Percentiles rank a stretch among this genome's conserved stretches.
Evolutionary conservation across 2,329 filamentous ascomycete genomes (phyloP).

Genomic region (Fusarium sp.): DNA sequence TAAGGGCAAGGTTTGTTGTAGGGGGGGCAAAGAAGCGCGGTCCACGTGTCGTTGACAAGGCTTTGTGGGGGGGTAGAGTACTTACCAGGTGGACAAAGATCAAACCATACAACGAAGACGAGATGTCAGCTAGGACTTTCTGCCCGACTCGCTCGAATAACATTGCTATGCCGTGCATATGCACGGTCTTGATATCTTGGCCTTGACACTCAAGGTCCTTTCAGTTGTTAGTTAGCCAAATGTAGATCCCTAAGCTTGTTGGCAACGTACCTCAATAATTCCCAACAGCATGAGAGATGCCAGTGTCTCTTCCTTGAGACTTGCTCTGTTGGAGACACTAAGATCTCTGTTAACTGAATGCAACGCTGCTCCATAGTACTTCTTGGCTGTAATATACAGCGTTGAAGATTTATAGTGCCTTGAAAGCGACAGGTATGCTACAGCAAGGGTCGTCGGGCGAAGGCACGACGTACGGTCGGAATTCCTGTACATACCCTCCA

Average conservation of each 20-base stretch:
- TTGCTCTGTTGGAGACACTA: neutral
- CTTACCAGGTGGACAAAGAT: conserved; percentile 27
- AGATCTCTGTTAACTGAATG: conserved; percentile 24
- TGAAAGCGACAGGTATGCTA: conserved; percentile 25
- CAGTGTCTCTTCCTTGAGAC: conserved; percentile 27
- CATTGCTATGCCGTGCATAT: conserved; percentile 25
- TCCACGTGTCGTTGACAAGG: no score
- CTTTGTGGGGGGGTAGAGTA: no score
- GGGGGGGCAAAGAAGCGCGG: no score
- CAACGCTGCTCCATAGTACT: conserved; percentile 20
- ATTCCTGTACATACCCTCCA: conserved; percentile 14
- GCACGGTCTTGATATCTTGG: conserved; percentile 16
- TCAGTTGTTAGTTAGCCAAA: conserved; percentile 7
- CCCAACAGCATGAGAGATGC: conserved; percentile 28
- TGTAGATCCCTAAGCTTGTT: neutral
- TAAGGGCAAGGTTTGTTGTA: neutral
- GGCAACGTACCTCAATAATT: conserved; percentile 17
- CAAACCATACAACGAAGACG: conserved; percentile 8
- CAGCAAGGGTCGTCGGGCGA: conserved; percentile 16
- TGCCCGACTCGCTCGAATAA: conserved; percentile 23
- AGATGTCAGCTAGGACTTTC: conserved; percentile 5
- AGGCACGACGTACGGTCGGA: conserved; percentile 15
- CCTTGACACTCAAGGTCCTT: conserved; percentile 35
- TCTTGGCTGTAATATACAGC: conserved; percentile 12
- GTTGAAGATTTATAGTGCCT: conserved; percentile 29